Evolutionary conservation across 164 flowering plant species (phyloP).

Genomic region (Berberis thunbergii): DNA sequence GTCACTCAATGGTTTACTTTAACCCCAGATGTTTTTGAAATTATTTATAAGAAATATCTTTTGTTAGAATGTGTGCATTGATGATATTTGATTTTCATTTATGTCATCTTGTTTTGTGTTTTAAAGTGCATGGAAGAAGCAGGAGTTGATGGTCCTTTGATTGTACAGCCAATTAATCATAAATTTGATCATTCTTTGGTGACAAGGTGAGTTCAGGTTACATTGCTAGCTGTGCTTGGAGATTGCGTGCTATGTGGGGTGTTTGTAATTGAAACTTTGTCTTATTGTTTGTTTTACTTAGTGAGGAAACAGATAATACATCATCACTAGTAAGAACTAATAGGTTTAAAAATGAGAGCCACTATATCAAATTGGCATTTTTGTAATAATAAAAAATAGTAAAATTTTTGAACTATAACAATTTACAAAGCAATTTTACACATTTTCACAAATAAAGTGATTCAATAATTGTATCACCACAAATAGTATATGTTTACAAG

Average conservation of each 20-base stretch:
- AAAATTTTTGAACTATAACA: too few species aligned
- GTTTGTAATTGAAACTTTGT: too few species aligned
- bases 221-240: neutral
- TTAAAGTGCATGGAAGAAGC: slow-evolving; percentile 83
- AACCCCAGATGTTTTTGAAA: neutral
- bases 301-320: too few species aligned
- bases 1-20: neutral
- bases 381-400: too few species aligned
- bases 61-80: neutral
- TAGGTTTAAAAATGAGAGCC: too few species aligned
- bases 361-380: too few species aligned
- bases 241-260: neutral
- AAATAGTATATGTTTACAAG: too few species aligned
- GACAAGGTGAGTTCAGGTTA: slow-evolving; percentile 46
- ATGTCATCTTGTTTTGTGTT: neutral
- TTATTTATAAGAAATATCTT: neutral
- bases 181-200: slow-evolving; percentile 88
- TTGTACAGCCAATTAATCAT: slow-evolving; percentile 95
- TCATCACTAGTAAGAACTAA: too few species aligned
- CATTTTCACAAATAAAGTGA: too few species aligned
- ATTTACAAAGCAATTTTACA: too few species aligned
- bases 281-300: too few species aligned
- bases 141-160: slow-evolving; percentile 82
- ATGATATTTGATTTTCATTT: neutral
- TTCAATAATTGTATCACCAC: too few species aligned